Base-by-base conservation (phyloP, 2,329 filamentous ascomycete genomes). In the Onygena corvina region DNA sequence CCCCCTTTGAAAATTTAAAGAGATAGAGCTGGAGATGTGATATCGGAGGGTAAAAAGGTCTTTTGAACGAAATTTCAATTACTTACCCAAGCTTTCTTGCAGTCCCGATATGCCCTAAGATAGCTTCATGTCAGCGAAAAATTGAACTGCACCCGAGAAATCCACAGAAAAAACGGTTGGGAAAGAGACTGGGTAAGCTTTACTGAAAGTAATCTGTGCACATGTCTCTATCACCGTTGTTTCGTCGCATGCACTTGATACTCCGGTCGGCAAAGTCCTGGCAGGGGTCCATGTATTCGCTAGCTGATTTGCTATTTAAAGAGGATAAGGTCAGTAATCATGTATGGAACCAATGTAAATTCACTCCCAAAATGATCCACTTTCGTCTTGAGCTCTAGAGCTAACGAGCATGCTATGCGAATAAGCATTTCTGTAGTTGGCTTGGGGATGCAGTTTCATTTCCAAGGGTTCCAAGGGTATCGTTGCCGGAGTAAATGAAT, bases 151-250 rank as follows among this genome's bases (percentile, higher is more conserved):
- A 51, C n/a, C 11, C 34, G 23, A 14, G 23, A 34, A 23, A 35
- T 34, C 29, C 16, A 33, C 30, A 38, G 40, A 18, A 23, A 44
- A 27, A 23, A 46, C 40, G 18, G 38, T 12, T 46, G 25, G 20
- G 47, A 35, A 51, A 14, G 31, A 40, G 8, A 47, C 23, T 20
- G 46, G 35, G 12, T 11, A 20, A 23, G 57, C 68, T 85, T 68
- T 65, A 95, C 88, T 95, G 86, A 63, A 98, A 96, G 64, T 93
- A 96, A 66, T 96, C 90, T 56, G 76, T 75, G 64, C 92, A 98
- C 84, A 96, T 84, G n/a, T 81, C 73, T 56, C 81, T 78, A 63
- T 96, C 87, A 11, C 86, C 89, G 18, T 77, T 81, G 64, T 98
- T 98, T 18, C 92, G 79, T 63, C 88, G 83, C 61, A 98, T 71